These are phyloP conservation scores for Triticum aestivum DNA, from an alignment of 176 grass and related monocot species.

Conservation along the genomic window DNA sequence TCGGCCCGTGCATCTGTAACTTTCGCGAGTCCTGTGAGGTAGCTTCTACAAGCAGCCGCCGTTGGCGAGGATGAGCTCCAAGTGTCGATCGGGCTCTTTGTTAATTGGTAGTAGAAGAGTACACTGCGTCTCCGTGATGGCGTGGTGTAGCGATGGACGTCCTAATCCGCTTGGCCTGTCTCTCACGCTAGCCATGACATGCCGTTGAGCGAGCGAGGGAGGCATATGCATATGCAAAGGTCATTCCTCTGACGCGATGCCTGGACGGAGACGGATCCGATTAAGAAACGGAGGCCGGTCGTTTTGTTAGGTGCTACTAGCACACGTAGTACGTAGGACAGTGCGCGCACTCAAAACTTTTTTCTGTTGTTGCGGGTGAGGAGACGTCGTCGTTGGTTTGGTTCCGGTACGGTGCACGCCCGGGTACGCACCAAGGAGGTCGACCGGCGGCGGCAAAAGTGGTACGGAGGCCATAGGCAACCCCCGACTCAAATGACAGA, in stretches of 20 bases:
- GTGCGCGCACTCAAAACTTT: background rate
- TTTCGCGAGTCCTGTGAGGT: background rate
- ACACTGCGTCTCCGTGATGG: background rate
- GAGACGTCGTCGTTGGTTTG: background rate
- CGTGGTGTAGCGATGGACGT: background rate
- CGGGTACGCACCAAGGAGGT: background rate
- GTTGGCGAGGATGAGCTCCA: background rate
- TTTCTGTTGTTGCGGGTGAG: background rate
- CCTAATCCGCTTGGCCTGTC: slow-evolving; percentile 1
- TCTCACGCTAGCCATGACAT: background rate
- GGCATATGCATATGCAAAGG: background rate
- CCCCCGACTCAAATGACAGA: too few relatives aligned
- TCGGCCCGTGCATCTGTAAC: background rate
- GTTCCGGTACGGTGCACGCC: background rate
- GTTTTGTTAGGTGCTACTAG: background rate
- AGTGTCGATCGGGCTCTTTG: background rate
- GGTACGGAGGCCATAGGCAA: background rate
- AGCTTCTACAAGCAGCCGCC: background rate
- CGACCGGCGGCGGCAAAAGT: background rate
- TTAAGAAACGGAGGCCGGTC: background rate
- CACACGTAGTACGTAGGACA: background rate
- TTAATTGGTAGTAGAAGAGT: background rate
- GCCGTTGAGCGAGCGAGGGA: too few relatives aligned
- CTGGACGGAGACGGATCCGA: background rate
- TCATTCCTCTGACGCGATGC: background rate